phyloP scores from a whole-genome alignment of 2,329 filamentous ascomycete genomes.

The Apiospora pterosperma region DNA sequence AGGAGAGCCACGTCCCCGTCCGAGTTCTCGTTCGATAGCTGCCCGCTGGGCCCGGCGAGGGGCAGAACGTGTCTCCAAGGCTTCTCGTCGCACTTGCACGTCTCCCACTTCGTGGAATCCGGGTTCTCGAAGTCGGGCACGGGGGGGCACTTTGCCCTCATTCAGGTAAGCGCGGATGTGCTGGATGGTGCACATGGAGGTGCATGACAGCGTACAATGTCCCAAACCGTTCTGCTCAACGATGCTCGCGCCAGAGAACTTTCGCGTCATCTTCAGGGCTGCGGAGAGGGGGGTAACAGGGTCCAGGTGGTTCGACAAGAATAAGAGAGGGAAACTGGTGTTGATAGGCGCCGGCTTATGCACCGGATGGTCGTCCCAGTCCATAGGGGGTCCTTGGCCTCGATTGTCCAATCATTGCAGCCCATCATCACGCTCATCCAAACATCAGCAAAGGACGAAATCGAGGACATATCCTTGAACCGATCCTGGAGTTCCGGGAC shows the following conservation, averaged over 20 bases:
- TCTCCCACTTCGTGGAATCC: conserved; percentile 19
- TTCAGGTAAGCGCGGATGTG: conserved; percentile 32
- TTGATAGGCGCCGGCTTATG: conserved; percentile 30
- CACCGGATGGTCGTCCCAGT: conserved; percentile 25
- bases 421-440: conserved; percentile 30
- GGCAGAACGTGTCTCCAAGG: conserved; percentile 18
- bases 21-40: neutral
- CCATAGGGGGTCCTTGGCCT: conserved; percentile 27
- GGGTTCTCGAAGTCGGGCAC: conserved; percentile 17
- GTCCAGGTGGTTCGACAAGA: conserved; percentile 54
- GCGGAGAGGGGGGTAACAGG: conserved; percentile 55
- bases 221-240: conserved; percentile 33
- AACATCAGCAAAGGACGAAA: conserved; percentile 33
- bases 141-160: conserved; percentile 31
- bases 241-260: conserved; percentile 33
- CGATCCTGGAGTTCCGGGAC: conserved; percentile 21
- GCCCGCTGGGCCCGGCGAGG: too few relatives aligned
- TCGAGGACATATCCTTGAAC: conserved; percentile 26
- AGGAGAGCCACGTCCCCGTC: neutral
- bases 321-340: conserved; percentile 52
- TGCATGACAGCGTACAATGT: conserved; percentile 32
- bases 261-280: conserved; percentile 37
- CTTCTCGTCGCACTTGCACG: conserved; percentile 23
- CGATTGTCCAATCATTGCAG: conserved; percentile 31
- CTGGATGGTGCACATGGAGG: conserved; percentile 32